Conservation (phyloP, 106 monocot species). For the Acorus calamus region DNA sequence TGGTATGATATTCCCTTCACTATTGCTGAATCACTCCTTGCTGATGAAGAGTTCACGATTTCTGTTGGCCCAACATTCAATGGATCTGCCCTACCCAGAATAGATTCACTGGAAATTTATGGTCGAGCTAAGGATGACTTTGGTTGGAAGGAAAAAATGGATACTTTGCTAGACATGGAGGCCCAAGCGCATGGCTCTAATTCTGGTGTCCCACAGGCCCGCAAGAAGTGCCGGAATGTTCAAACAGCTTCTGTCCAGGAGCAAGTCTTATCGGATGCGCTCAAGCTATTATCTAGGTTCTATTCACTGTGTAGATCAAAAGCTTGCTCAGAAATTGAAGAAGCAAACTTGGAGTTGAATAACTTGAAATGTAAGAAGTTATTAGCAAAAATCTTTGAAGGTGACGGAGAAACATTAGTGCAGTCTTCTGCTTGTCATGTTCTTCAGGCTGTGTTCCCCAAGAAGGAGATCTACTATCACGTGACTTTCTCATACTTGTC, state of each 20-base stretch:
- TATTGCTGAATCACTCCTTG: constrained; percentile 75
- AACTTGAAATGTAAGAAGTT: constrained; percentile 79
- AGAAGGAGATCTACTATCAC: constrained; percentile 80
- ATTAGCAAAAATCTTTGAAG: constrained; percentile 75
- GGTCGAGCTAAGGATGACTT: constrained; percentile 95
- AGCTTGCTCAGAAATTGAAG: constrained; percentile 28
- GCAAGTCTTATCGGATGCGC: constrained; percentile 79
- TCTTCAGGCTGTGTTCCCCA: constrained; percentile 84
- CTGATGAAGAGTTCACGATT: constrained; percentile 91
- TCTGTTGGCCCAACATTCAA: constrained; percentile 65
- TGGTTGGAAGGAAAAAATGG: constrained; percentile 99
- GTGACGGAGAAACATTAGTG: constrained; percentile 72
- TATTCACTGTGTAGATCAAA: constrained; percentile 36
- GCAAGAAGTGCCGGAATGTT: constrained; percentile 35
- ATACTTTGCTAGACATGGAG: constrained; percentile 86
- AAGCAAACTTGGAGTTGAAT: constrained; percentile 41
- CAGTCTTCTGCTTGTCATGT: constrained; percentile 84
- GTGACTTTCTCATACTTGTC: constrained; percentile 27
- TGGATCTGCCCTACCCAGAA: constrained; percentile 56
- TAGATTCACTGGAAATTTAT: constrained; percentile 93
- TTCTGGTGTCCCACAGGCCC: constrained; percentile 23
- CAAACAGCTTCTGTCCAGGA: constrained; percentile 78
- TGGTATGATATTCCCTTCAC: constrained; percentile 99
- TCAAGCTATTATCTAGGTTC: constrained; percentile 64
- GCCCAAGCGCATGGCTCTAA: constrained; percentile 38